A percentile compares a stretch with the other conserved stretches of the same genome.
Evolutionary conservation across 225 moss, liverwort and hornwort species (phyloP).

Genomic region (Physcomitrellopsis africana): DNA sequence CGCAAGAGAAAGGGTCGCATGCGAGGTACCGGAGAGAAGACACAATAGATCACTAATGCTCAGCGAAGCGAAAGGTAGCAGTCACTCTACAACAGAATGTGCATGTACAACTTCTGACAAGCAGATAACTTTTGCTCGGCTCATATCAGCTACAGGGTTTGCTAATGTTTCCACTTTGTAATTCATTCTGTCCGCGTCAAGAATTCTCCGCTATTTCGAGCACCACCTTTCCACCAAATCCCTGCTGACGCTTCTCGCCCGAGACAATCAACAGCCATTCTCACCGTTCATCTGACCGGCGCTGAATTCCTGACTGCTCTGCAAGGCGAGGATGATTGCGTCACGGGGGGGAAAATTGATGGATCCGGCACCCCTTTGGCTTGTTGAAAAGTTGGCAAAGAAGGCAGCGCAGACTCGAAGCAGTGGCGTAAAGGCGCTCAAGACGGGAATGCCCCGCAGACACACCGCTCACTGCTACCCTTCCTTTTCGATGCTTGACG

Average conservation of each 20-base stretch:
- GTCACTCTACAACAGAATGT: neutral
- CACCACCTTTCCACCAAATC: neutral
- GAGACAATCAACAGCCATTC: slow-evolving; percentile 21
- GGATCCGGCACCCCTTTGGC: too few species aligned
- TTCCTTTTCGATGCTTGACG: too few species aligned
- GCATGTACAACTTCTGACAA: neutral
- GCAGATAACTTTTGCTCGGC: slow-evolving; percentile 2
- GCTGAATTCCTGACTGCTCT: too few species aligned
- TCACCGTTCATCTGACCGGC: neutral
- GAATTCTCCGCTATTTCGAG: slow-evolving; percentile 28
- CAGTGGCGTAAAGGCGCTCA: too few species aligned
- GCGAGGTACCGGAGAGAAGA: too few species aligned
- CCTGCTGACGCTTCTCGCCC: neutral
- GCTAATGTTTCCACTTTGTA: neutral
- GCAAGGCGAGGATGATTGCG: too few species aligned
- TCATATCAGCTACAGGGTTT: neutral
- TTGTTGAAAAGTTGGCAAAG: too few species aligned
- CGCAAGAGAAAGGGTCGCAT: too few species aligned
- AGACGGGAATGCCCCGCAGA: too few species aligned
- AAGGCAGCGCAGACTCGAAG: too few species aligned
- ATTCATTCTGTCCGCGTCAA: neutral
- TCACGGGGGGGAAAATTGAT: too few species aligned
- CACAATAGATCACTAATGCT: neutral
- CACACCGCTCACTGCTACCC: too few species aligned
- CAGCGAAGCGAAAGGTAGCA: neutral